Conservation (phyloP, 2,329 filamentous ascomycete species). For the Calonectria montana region DNA sequence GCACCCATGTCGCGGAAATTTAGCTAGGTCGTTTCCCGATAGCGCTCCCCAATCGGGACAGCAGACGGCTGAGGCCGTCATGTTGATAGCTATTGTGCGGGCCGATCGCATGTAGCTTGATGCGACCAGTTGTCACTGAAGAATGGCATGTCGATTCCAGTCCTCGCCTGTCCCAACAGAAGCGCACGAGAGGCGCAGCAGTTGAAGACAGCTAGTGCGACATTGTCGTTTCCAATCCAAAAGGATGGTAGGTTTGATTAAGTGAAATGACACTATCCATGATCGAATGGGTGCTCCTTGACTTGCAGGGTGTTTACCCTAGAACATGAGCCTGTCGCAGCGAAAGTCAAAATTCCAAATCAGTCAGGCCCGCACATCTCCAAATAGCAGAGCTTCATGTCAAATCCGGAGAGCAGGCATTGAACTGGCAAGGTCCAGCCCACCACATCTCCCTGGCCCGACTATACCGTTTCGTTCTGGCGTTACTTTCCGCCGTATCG, state of each 20-base stretch:
- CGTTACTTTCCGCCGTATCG: conserved; percentile 19
- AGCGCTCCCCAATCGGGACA: conserved; percentile 32
- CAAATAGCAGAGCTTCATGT: conserved; percentile 33
- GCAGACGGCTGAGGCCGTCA: conserved; percentile 33
- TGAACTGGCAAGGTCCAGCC: conserved; percentile 15
- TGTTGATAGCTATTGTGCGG: conserved; percentile 30
- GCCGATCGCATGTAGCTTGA: conserved; percentile 16
- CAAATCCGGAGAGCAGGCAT: conserved; percentile 33
- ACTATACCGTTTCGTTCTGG: conserved; percentile 26
- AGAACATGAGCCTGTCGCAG: conserved; percentile 31
- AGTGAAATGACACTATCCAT: conserved; percentile 37
- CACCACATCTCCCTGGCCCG: conserved; percentile 9
- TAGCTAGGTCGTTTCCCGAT: conserved; percentile 31
- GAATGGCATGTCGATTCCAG: not conserved
- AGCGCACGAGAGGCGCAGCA: conserved; percentile 4
- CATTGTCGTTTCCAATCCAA: not conserved
- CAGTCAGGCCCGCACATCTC: conserved; percentile 31
- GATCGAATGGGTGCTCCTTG: conserved; percentile 31
- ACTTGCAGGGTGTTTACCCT: conserved; percentile 30
- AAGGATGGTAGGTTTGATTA: conserved; percentile 32
- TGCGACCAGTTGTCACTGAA: not conserved
- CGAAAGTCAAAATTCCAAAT: conserved; percentile 30
- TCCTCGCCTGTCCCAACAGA: not conserved
- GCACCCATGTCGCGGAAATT: conserved; percentile 37
- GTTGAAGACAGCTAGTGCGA: not conserved